Base-by-base conservation (phyloP, 768 basidiomycete genomes). In the Lentinula edodes region DNA sequence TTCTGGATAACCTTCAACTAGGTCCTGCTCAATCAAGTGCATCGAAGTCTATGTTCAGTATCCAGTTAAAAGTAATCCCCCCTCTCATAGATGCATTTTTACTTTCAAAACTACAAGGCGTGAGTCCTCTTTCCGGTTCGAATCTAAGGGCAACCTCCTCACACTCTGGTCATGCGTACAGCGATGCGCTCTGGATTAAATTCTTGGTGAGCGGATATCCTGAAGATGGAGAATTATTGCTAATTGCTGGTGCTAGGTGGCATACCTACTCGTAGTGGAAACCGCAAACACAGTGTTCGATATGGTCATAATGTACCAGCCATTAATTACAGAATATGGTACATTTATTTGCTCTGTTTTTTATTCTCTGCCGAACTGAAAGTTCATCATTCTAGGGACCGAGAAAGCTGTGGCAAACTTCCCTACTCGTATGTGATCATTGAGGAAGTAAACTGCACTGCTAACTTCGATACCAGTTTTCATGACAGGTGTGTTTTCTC, bases 251-350 rank as follows among this genome's bases (percentile, higher is more conserved):
- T 9, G 1, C 18, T 62, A 80, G 78, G 76, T 81, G 3, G 60
- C 75, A 20, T 78, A 76, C 62, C 66, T 81, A 5, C 80, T 83
- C 63, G 42, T 76, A 15, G 62, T 76, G 16, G 80, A 81, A 60
- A 75, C 78, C 0, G 58, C 75, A 1, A 81, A 81, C 61, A 79
- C 80, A 2, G 78, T 66, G 5, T 76, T 74, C 62, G 75, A 78
- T 64, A 77, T 81, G 57, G 73, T 70, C 6, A 75, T 81, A 66
- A 74, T 81, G 67, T 83, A 76, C 54, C 75, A 83, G 61, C 79
- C 80, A 0, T 70, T 83, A 1, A 78, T 83, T 23, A 53, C 70
- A 35, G 67, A 78, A 61, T 81, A 75, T 48, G 77, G 78, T 76
- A 46, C 34, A 20, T 59, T 23, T 15, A 42, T 4, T 39, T 23